A percentile compares a stretch with the other conserved stretches of the same genome.
These are phyloP conservation scores for Filobasidium uniguttulatum DNA, from an alignment of 1,284 basidiomycete species.

Conservation along the genomic window DNA sequence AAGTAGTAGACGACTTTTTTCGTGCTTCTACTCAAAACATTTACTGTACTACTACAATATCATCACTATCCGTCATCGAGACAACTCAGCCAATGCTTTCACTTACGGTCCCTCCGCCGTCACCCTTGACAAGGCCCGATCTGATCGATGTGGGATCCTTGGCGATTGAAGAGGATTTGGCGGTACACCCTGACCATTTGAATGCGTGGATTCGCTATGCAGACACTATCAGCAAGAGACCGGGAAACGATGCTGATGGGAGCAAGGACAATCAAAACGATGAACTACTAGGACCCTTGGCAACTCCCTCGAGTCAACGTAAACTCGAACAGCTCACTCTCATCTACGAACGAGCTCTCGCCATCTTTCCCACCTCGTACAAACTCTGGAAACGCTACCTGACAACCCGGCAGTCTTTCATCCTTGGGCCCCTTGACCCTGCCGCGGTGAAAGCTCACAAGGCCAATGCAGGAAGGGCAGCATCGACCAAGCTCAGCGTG, in stretches of 20 bases:
- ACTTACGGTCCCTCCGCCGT: conserved; percentile 69
- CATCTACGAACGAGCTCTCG: conserved; percentile 83
- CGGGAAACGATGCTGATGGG: conserved; percentile 33
- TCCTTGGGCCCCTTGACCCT: conserved; percentile 52
- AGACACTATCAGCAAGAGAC: conserved; percentile 49
- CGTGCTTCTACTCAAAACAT: too few relatives aligned
- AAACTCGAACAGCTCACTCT: conserved; percentile 72
- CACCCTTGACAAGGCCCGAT: conserved; percentile 58
- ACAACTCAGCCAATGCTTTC: conserved; percentile 47
- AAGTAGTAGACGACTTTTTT: too few relatives aligned
- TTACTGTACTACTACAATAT: too few relatives aligned
- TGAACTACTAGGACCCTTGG: conserved; percentile 42
- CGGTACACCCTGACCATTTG: conserved; percentile 80
- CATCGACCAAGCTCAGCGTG: conserved; percentile 67
- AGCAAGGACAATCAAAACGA: conserved; percentile 24
- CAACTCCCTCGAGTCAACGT: conserved; percentile 54
- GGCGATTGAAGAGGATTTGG: conserved; percentile 85
- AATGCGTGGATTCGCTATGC: conserved; percentile 86
- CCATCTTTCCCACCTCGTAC: conserved; percentile 76
- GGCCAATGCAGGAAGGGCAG: conserved; percentile 55
- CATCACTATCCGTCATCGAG: too few relatives aligned
- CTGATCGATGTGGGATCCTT: conserved; percentile 66
- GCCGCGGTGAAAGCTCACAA: conserved; percentile 35
- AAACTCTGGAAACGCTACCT: conserved; percentile 93
- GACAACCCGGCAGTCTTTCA: conserved; percentile 65